A percentile compares a stretch with the other conserved stretches of the same genome.
Conservation (phyloP, 345 rosid genomes). For the Camelina neglecta region DNA sequence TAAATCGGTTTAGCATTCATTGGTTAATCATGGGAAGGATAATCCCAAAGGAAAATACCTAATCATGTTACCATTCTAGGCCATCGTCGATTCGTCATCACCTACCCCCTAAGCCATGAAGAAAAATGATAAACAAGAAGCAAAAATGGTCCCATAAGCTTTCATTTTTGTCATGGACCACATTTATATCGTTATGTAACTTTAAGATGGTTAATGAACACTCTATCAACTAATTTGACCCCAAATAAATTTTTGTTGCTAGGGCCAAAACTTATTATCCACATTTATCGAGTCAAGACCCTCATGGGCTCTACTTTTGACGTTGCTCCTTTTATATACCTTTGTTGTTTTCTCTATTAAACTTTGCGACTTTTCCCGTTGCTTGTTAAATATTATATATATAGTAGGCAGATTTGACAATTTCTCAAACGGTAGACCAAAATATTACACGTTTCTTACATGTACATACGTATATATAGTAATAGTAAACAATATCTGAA, state of each 20-base stretch:
- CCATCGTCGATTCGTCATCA: not conserved
- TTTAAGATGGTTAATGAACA: not conserved
- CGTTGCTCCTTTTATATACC: not conserved
- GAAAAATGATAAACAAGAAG: not conserved
- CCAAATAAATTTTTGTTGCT: not conserved
- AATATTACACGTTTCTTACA: not conserved
- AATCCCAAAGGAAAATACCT: not conserved
- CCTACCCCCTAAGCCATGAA: not conserved
- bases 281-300: not conserved
- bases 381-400: not conserved
- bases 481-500: not conserved
- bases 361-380: not conserved
- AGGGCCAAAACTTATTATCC: not conserved
- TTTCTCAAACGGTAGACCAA: not conserved
- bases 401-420: not conserved
- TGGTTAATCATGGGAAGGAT: not conserved
- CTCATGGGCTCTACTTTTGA: slow-evolving; percentile 16
- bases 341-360: not conserved
- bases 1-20: not conserved
- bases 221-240: not conserved
- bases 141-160: not conserved
- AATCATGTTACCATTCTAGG: not conserved
- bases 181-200: not conserved
- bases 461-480: not conserved
- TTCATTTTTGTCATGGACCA: not conserved